phyloP scores from a whole-genome alignment of 495 filamentous ascomycete genomes.

The Durotheca rogersii region DNA sequence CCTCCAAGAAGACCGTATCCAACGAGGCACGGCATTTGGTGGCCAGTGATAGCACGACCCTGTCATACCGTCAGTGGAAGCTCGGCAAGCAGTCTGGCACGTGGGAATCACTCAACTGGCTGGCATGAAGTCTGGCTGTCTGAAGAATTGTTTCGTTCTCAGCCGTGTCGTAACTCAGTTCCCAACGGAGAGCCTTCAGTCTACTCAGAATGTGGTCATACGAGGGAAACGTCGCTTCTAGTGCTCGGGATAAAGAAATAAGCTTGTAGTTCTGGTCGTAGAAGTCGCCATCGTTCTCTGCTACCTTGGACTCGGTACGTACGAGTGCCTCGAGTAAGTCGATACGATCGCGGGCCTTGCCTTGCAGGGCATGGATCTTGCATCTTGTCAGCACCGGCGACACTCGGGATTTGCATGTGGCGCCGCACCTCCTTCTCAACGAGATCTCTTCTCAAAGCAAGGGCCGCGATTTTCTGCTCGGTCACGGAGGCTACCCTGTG shows the following conservation, averaged over 20 bases:
- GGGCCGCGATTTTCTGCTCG: conserved; percentile 11
- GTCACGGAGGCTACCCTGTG: not conserved
- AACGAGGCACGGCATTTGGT: conserved; percentile 31
- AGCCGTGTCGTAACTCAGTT: conserved; percentile 9
- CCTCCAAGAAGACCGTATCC: conserved; percentile 30
- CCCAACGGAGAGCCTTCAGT: conserved; percentile 15
- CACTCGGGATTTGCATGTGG: not conserved
- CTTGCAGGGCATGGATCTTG: conserved; percentile 16
- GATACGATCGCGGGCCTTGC: conserved; percentile 3
- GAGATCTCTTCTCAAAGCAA: conserved; percentile 9
- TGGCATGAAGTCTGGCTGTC: conserved; percentile 25
- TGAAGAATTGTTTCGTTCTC: conserved; percentile 21
- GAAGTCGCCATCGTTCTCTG: not conserved
- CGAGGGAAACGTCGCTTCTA: conserved; percentile 14
- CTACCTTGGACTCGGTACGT: not conserved
- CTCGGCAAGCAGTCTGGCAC: not conserved
- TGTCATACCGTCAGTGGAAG: conserved; percentile 16
- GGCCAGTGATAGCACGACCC: conserved; percentile 31
- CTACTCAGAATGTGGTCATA: conserved; percentile 25
- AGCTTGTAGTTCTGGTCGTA: conserved; percentile 2
- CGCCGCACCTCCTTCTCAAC: conserved; percentile 14
- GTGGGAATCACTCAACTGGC: conserved; percentile 20
- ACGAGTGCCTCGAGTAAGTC: conserved; percentile 1
- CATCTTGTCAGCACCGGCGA: conserved; percentile 1
- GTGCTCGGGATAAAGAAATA: conserved; percentile 1